phyloP scores from a whole-genome alignment of 106 monocot species.

The Dioscorea zingiberensis region DNA sequence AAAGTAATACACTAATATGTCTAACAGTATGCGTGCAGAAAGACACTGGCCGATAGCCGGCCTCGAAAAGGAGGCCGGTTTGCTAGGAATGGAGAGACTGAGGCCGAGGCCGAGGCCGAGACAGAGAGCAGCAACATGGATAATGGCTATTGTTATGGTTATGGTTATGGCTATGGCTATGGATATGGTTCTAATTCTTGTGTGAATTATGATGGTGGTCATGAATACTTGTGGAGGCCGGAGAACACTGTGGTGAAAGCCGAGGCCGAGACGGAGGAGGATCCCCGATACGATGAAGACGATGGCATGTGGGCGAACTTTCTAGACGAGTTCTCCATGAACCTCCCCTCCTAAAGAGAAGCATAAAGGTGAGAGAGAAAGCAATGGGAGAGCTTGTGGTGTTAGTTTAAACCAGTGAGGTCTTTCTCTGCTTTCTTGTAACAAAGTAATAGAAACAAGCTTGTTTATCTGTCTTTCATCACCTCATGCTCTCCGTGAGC shows the following conservation, averaged over 20 bases:
- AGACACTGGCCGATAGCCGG: slow-evolving; percentile 45
- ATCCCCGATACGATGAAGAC: slow-evolving; percentile 17
- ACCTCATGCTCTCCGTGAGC: too few relatives aligned
- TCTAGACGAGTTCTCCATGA: slow-evolving; percentile 24
- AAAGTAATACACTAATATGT: background rate
- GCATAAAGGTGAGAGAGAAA: too few relatives aligned
- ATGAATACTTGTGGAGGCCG: slow-evolving; percentile 19
- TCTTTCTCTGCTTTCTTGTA: too few relatives aligned
- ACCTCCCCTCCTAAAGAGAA: slow-evolving; percentile 13
- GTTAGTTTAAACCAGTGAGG: too few relatives aligned
- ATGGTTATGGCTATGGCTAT: too few relatives aligned
- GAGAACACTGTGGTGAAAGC: slow-evolving; percentile 9
- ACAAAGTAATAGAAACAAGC: too few relatives aligned
- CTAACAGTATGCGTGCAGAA: slow-evolving; percentile 43
- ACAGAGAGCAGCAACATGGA: slow-evolving; percentile 1
- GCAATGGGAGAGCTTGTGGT: too few relatives aligned
- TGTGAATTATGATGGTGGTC: background rate
- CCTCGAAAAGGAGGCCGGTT: slow-evolving; percentile 38
- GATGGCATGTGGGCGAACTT: slow-evolving; percentile 27
- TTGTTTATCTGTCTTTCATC: too few relatives aligned
- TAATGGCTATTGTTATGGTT: background rate
- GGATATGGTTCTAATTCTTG: too few relatives aligned
- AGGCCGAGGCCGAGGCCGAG: slow-evolving; percentile 8
- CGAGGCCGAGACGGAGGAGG: slow-evolving; percentile 13
- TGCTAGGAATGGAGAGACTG: slow-evolving; percentile 32